phyloP scores from a whole-genome alignment of 2,329 filamentous ascomycete species.

The Nothopassalora personata region DNA sequence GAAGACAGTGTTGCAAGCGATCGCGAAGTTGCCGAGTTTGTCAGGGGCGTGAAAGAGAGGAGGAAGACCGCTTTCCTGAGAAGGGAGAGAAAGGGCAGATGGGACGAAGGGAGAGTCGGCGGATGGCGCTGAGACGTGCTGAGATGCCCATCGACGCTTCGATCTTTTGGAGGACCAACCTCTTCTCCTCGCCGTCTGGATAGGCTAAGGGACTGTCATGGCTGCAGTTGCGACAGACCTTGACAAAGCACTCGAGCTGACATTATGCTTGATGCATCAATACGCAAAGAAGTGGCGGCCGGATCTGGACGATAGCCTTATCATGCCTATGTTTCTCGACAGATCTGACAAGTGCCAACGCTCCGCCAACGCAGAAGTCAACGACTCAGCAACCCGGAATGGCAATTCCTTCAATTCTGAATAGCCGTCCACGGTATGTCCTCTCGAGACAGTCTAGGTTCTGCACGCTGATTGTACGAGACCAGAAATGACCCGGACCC shows the following conservation, averaged over 20 bases:
- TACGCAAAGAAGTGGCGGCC: too few relatives aligned
- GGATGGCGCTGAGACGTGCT: constrained; percentile 71
- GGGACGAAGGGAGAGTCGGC: constrained; percentile 92
- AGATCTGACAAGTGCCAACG: too few relatives aligned
- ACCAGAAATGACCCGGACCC: neutral
- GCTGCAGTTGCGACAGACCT: too few relatives aligned
- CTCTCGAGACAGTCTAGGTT: neutral
- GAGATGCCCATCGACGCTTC: neutral
- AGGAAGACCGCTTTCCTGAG: constrained; percentile 73
- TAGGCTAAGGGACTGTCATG: too few relatives aligned
- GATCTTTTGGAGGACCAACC: too few relatives aligned
- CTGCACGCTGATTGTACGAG: neutral
- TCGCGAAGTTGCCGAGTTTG: constrained; percentile 79
- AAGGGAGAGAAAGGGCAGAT: constrained; percentile 81
- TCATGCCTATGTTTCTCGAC: too few relatives aligned
- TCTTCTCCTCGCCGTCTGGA: too few relatives aligned
- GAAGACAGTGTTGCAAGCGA: constrained; percentile 60
- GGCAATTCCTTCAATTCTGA: neutral
- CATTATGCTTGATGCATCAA: too few relatives aligned
- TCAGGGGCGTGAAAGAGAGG: constrained; percentile 72
- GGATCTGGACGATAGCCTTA: too few relatives aligned
- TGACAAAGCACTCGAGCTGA: too few relatives aligned
- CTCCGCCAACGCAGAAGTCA: neutral
- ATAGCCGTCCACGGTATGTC: neutral
- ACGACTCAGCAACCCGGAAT: neutral